Base-by-base conservation (phyloP, 306 rosid genomes). In the Neltuma alba region DNA sequence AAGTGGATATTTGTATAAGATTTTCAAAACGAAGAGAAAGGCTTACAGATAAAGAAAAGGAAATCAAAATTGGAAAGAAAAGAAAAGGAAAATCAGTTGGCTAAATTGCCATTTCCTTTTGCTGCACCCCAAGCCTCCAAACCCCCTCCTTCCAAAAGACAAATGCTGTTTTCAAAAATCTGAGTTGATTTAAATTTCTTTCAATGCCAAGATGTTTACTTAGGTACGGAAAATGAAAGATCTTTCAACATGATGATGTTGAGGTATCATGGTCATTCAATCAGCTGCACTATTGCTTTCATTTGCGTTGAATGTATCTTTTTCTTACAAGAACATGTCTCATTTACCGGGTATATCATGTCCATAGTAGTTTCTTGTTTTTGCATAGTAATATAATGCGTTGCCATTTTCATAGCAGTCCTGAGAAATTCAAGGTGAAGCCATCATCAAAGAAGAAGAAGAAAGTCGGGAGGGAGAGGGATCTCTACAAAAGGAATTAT, bases 401-500 rank as follows among this genome's bases (percentile, higher is more conserved):
- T 72, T 70, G 63, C 76, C 65, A 57, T 65, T 74, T 77, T 61
- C 69, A 72, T 71, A 23, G 70, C 93, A 94, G 99, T 80, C 97
- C 99, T 4, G 86, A 87, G 83, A 92, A 89, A 81, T 25, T 88
- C 23, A 92, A 92, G 86, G 65, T 57, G 67, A 91, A 83, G 83
- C 90, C 89, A 44, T 84, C 82, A 38, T 84, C 70, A 21, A 94
- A 83, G 85, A 88, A 83, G 88, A 86, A 41, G 57, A 91, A 87
- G 87, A 91, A 83, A 87, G 76, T 16, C 18, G 80, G 87, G 52
- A 83, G 70, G 48, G 97, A 84, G 79, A 90, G 93, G 85, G 91
- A 89, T 81, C 85, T 87, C 28, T 91, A 91, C 88, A 81, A 78
- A 83, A 91, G 86, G 84, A 95, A 93, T 82, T 81, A 83, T 72